These are phyloP conservation scores for Blastobotrys attinorum DNA, from an alignment of 805 yeast genomes.

Conservation along the genomic window DNA sequence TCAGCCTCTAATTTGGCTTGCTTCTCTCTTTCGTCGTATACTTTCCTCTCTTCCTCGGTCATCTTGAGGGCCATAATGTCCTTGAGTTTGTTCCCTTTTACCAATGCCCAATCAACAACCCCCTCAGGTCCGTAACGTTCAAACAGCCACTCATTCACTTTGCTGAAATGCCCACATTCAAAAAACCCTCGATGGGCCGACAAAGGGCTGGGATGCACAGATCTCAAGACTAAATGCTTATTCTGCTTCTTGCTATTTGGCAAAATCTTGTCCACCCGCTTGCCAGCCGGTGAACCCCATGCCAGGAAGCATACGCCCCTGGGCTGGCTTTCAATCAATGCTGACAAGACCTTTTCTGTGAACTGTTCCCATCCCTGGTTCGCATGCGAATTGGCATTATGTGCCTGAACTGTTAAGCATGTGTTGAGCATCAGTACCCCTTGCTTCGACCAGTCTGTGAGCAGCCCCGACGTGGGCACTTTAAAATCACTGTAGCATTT, in stretches of 20 bases:
- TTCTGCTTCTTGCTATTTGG: constrained; percentile 14
- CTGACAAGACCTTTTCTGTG: constrained; percentile 63
- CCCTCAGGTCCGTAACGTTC: constrained; percentile 34
- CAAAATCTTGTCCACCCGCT: constrained; percentile 40
- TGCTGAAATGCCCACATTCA: constrained; percentile 61
- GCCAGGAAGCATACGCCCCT: constrained; percentile 69
- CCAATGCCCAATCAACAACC: constrained; percentile 62
- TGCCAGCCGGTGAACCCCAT: constrained; percentile 74
- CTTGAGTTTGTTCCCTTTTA: constrained; percentile 12
- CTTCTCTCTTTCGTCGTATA: constrained; percentile 7
- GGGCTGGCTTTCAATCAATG: constrained; percentile 32
- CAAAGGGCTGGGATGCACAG: constrained; percentile 93
- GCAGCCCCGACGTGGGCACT: constrained; percentile 57
- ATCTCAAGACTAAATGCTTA: constrained; percentile 43
- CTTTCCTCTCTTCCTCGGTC: constrained; percentile 6
- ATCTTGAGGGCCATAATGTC: constrained; percentile 11
- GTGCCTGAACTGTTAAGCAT: constrained; percentile 85
- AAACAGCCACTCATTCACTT: constrained; percentile 71
- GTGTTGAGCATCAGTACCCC: constrained; percentile 88
- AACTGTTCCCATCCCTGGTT: constrained; percentile 88
- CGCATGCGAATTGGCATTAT: constrained; percentile 88
- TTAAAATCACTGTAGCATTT: constrained; percentile 63
- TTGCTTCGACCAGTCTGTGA: constrained; percentile 75
- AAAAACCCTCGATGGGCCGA: constrained; percentile 87
- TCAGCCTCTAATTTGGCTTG: background rate